Base-by-base conservation (phyloP, 306 rosid species). In the Begonia loranthoides region DNA sequence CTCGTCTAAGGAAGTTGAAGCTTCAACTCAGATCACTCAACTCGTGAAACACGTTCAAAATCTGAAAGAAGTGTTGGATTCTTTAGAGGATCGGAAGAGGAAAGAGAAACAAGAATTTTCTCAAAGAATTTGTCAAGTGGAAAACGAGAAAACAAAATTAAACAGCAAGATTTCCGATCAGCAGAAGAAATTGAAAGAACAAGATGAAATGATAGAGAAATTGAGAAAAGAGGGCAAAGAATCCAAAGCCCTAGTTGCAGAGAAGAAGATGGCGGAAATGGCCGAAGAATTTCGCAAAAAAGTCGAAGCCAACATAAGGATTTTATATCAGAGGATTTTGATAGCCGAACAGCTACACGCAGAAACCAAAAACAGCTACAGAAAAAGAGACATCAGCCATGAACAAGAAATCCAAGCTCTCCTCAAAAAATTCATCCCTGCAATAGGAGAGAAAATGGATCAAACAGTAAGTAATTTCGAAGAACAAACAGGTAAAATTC, bases 341-440 rank as follows among this genome's bases (percentile, higher is more conserved):
- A 80, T 81, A 1, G 77, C 93, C 9, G 97, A 88, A 60, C 87
- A 79, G 24, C 52, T 84, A 17, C 83, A 81, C 51, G 66, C 46
- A 5, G 87, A 89, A 21, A 79, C 64, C 67, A 81, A 73, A 57
- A 74, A 71, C 15, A 70, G 68, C 56, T 75, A 64, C 73, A 75
- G 59, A 54, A 12, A 50, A 21, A 54, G 56, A 28, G 69, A 62
- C 46, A 44, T 38, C 4, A 76, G 58, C 55, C 73, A 73, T 14
- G 73, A 79, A 59, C 53, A 75, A 57, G 84, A 79, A 62, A 73
- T 49, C 15, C 53, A 41, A 55, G 50, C 33, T 0, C 67, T 88
- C 2, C 52, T 44, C 53, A 66, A 69, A 53, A 79, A 63, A 61
- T 43, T 84, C 36, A 28, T 28, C 36, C 36, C 36, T 28, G 36